Conservation (phyloP, 305 asterid genomes). For the Nicotiana rustica region DNA sequence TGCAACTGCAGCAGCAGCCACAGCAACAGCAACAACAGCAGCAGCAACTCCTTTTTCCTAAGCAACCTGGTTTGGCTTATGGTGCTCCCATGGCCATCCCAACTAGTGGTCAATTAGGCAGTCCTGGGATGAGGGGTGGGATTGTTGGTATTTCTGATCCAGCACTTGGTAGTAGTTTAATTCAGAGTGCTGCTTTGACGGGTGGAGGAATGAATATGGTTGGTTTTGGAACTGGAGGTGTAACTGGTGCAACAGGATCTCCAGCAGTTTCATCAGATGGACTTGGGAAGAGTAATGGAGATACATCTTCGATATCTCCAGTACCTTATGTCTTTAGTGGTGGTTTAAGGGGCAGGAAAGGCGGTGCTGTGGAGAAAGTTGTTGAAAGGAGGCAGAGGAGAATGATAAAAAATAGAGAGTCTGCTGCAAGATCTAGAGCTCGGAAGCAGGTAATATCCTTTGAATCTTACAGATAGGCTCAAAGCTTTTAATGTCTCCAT, state of each 20-base stretch:
- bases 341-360: slow-evolving; percentile 75
- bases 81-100: slow-evolving; percentile 68
- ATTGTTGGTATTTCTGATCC: slow-evolving; percentile 60
- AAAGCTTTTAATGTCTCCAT: not conserved
- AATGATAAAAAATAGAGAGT: slow-evolving; percentile 88
- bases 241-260: slow-evolving; percentile 54
- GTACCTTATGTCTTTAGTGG: slow-evolving; percentile 76
- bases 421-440: slow-evolving; percentile 99
- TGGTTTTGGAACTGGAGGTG: slow-evolving; percentile 64
- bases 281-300: slow-evolving; percentile 75
- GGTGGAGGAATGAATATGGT: slow-evolving; percentile 70
- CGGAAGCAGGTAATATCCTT: slow-evolving; percentile 84
- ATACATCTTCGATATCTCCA: slow-evolving; percentile 75
- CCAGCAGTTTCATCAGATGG: slow-evolving; percentile 83
- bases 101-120: slow-evolving; percentile 49
- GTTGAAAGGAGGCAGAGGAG: slow-evolving; percentile 98
- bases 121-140: slow-evolving; percentile 64
- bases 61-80: slow-evolving; percentile 65
- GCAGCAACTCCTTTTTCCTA: slow-evolving; percentile 58
- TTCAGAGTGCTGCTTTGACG: slow-evolving; percentile 50
- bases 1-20: slow-evolving; percentile 46
- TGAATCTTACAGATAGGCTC: not conserved
- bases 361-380: slow-evolving; percentile 82
- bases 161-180: slow-evolving; percentile 48
- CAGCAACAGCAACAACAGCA: slow-evolving; percentile 37